Evolutionary conservation across 345 rosid genomes (phyloP), one percentile per base, ranked within the genome.

Genomic region (sweet orange (Citrus sinensis)): DNA sequence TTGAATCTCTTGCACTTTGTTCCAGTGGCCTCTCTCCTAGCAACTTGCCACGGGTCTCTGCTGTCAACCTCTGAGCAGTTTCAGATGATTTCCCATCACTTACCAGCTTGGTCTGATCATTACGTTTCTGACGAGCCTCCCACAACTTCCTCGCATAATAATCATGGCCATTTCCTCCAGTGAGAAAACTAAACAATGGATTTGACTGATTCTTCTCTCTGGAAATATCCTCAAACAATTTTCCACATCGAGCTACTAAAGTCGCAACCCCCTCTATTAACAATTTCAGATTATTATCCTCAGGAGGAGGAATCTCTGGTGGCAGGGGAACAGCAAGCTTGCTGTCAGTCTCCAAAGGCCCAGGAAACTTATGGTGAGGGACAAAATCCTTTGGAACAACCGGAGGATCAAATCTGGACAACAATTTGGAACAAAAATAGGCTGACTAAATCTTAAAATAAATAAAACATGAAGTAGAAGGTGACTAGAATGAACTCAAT

Each of bases 161-260:
- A 24, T 89, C 97, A 86, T 83, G 90, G 74, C 98, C 96, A 20
- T 80, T 87, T 73, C 99, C 98, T 80, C 97, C 98, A 78, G 71
- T 82, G 64, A 96, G 98, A 89, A 96, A 96, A 88, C 86, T 88
- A 86, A 92, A 96, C 73, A 89, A 80, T 76, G 97, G 93, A 85
- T 96, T 92, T 73, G 95, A 87, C 75, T 87, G 89, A 82, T 96
- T 92, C 89, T 94, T 96, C 87, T 92, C 97, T 82, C 92, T 89
- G 35, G 98, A 94, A 83, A 96, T 97, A 83, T 96, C 99, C 87
- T 96, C 99, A 78, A 88, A 96, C 34, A 94, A 76, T 86, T 92
- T 94, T 77, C 99, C 98, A 59, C 97, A 96, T 74, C 94, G 94
- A 79, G 95, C 95, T 70, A 96, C 99, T 80, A 96, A 90, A 76